Conservation (phyloP, 129 eudicot genomes). For the Mikania micrantha region DNA sequence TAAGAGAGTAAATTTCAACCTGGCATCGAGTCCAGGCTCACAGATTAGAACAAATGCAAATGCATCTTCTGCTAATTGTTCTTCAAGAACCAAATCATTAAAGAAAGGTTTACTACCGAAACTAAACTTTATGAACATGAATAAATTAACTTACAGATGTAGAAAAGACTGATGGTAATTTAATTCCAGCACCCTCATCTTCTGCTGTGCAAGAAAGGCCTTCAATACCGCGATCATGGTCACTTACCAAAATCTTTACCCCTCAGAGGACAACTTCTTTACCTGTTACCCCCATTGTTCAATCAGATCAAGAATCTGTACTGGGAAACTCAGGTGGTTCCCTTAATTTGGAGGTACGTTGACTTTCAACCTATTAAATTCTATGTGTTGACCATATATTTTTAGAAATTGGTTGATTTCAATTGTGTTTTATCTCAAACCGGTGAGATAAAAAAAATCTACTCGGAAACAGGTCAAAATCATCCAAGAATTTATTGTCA, state of each 20-base stretch:
- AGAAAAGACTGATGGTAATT: conserved; percentile 34
- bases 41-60: conserved; percentile 27
- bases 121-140: conserved; percentile 40
- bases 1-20: conserved; percentile 61
- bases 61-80: conserved; percentile 38
- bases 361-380: neutral
- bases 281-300: conserved; percentile 55
- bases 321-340: conserved; percentile 35
- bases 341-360: conserved; percentile 27
- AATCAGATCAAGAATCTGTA: conserved; percentile 48
- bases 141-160: conserved; percentile 33
- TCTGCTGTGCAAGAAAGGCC: conserved; percentile 40
- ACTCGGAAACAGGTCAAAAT: neutral
- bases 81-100: conserved; percentile 47
- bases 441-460: neutral
- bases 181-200: conserved; percentile 26
- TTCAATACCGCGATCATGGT: conserved; percentile 67
- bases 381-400: neutral
- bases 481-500: neutral
- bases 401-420: neutral
- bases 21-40: conserved; percentile 50
- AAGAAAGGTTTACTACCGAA: conserved; percentile 42
- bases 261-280: conserved; percentile 77
- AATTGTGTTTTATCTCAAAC: neutral
- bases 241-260: conserved; percentile 67